These are phyloP conservation scores for Chaetomium globosum DNA, from an alignment of 2,329 filamentous ascomycete species.

Conservation along the genomic window DNA sequence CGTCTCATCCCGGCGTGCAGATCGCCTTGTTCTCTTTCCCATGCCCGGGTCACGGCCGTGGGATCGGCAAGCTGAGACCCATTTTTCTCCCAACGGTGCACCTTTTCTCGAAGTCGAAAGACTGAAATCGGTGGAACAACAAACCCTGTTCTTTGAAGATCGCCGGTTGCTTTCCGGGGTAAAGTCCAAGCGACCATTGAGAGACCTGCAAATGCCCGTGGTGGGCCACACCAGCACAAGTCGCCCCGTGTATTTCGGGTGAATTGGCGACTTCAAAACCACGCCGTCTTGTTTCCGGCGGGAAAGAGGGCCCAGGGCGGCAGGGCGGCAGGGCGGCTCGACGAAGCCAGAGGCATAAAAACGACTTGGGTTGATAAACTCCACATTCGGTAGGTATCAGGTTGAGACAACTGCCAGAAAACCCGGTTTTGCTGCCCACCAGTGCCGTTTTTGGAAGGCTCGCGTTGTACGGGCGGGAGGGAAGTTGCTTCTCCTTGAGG, in stretches of 20 bases:
- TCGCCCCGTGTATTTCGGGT: conserved; percentile 6
- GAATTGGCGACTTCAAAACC: not conserved
- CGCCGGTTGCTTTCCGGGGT: conserved; percentile 4
- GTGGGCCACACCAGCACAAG: conserved; percentile 10
- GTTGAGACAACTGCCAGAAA: not conserved
- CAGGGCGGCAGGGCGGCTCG: not conserved
- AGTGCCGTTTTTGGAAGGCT: conserved; percentile 10
- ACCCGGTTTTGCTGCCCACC: conserved; percentile 7
- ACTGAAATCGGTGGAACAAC: not conserved
- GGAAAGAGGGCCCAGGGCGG: not conserved
- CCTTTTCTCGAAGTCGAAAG: not conserved
- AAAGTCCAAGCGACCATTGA: conserved; percentile 1
- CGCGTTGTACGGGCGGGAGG: not conserved
- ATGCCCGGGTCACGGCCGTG: not conserved
- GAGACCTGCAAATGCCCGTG: not conserved
- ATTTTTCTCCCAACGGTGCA: not conserved
- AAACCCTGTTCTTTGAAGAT: not conserved
- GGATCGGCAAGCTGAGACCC: not conserved
- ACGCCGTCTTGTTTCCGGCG: not conserved
- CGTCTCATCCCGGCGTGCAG: conserved; percentile 10
- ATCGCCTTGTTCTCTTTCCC: not conserved
- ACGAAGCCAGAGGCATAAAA: not conserved
- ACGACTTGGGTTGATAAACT: not conserved
- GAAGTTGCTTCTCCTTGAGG: conserved; percentile 4
- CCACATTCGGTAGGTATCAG: conserved; percentile 7